A percentile compares a stretch with the other conserved stretches of the same genome.
phyloP scores from a whole-genome alignment of 192 early-diverging fungal species.

The Chytriomyces hyalinus region DNA sequence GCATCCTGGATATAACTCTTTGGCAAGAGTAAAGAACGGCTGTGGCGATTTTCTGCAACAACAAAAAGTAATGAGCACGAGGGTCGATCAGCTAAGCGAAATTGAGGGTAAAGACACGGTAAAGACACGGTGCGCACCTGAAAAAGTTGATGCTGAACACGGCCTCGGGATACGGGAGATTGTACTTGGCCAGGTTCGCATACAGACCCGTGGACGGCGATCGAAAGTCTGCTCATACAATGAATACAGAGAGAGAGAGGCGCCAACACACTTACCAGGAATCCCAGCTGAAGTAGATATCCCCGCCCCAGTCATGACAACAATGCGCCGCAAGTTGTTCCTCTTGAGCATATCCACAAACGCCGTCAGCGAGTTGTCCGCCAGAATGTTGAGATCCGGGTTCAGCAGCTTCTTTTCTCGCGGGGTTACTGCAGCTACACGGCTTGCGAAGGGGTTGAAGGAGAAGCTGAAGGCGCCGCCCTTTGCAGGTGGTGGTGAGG shows the following conservation, averaged over 20 bases:
- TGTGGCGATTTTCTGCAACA: slow-evolving; percentile 61
- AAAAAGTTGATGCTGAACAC: slow-evolving; percentile 97
- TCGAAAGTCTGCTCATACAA: slow-evolving; percentile 73
- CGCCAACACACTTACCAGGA: slow-evolving; percentile 48
- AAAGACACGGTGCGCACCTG: slow-evolving; percentile 25
- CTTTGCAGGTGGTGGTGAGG: neutral
- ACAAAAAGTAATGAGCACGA: too few relatives aligned
- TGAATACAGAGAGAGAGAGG: neutral
- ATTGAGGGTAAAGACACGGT: neutral
- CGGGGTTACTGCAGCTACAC: neutral
- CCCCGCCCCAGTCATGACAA: slow-evolving; percentile 94
- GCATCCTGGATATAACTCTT: slow-evolving; percentile 84
- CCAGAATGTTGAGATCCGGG: slow-evolving; percentile 34
- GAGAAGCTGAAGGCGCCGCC: neutral
- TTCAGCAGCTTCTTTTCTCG: slow-evolving; percentile 25
- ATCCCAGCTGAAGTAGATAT: slow-evolving; percentile 71
- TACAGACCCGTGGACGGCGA: slow-evolving; percentile 85
- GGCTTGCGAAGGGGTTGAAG: neutral
- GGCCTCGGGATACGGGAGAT: slow-evolving; percentile 91
- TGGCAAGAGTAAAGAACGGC: slow-evolving; percentile 90
- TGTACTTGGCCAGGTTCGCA: slow-evolving; percentile 84
- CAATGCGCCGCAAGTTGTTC: slow-evolving; percentile 54
- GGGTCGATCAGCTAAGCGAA: neutral
- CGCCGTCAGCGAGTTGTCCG: slow-evolving; percentile 44
- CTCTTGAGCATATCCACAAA: slow-evolving; percentile 46